Percentiles rank a stretch among this genome's conserved stretches.
Evolutionary conservation across 768 basidiomycete species (phyloP).

Genomic region (Lyophyllum semitale): DNA sequence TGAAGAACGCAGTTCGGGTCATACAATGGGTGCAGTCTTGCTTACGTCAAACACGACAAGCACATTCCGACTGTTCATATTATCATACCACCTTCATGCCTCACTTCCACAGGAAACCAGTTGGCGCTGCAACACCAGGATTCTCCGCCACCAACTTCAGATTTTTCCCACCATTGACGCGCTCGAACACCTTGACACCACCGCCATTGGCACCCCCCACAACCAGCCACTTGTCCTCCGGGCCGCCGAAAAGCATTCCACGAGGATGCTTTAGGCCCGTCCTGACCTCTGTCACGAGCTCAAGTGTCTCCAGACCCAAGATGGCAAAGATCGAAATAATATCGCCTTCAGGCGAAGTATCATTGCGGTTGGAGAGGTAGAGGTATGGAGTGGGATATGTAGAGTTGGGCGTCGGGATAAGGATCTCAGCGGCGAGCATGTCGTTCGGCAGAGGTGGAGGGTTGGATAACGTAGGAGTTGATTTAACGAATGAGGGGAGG

Average conservation of each 20-base stretch:
- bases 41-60: too few species aligned
- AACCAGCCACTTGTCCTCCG: slow-evolving; percentile 59
- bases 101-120: slow-evolving; percentile 58
- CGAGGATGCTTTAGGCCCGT: slow-evolving; percentile 73
- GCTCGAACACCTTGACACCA: slow-evolving; percentile 73
- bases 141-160: slow-evolving; percentile 55
- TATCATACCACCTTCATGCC: background rate
- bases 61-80: too few species aligned
- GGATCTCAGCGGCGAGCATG: slow-evolving; percentile 72
- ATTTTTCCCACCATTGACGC: slow-evolving; percentile 57
- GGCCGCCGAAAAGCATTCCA: slow-evolving; percentile 68
- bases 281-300: slow-evolving; percentile 61
- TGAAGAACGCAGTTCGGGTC: too few species aligned
- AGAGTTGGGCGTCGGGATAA: slow-evolving; percentile 55
- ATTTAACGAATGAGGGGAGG: slow-evolving; percentile 41
- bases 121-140: slow-evolving; percentile 43
- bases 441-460: slow-evolving; percentile 42
- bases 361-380: slow-evolving; percentile 77
- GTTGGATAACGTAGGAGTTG: slow-evolving; percentile 49
- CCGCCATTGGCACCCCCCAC: slow-evolving; percentile 65
- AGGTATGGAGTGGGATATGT: slow-evolving; percentile 59
- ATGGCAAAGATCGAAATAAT: slow-evolving; percentile 70
- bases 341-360: slow-evolving; percentile 70
- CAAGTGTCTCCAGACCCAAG: slow-evolving; percentile 42
- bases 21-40: too few species aligned